Evolutionary conservation across 2,329 filamentous ascomycete species (phyloP).

Genomic region (Xylariaceae sp.): DNA sequence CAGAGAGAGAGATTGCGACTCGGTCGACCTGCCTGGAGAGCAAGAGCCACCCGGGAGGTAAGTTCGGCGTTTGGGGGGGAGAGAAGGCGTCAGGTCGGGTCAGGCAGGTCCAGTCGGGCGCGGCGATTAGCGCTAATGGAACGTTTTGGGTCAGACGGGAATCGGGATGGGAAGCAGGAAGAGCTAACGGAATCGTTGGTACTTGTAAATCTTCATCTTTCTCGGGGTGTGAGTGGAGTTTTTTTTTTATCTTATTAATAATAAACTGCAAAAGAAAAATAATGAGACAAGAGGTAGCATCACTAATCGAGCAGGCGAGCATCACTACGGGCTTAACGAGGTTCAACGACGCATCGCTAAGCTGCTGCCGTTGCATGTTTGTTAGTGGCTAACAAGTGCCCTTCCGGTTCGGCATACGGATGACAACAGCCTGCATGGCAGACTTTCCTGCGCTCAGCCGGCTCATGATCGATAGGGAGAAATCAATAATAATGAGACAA

Average conservation of each 20-base stretch:
- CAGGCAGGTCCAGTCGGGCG: no score
- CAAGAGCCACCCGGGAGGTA: no score
- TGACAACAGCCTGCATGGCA: neutral
- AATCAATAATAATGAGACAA: neutral
- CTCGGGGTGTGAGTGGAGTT: neutral
- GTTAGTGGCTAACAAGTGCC: neutral
- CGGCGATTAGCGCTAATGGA: no score
- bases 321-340: no score
- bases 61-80: no score
- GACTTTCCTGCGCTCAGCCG: neutral
- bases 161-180: no score
- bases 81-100: no score
- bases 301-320: neutral
- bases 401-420: neutral
- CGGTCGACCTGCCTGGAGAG: no score
- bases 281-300: neutral
- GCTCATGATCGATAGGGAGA: neutral
- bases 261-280: neutral
- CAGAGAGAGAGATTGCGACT: neutral
- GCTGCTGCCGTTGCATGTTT: neutral
- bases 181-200: neutral
- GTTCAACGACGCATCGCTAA: neutral
- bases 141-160: no score
- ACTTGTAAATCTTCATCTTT: neutral
- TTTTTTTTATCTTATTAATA: neutral